Conservation (phyloP, 768 basidiomycete species). For the Mrakia blollopis region DNA sequence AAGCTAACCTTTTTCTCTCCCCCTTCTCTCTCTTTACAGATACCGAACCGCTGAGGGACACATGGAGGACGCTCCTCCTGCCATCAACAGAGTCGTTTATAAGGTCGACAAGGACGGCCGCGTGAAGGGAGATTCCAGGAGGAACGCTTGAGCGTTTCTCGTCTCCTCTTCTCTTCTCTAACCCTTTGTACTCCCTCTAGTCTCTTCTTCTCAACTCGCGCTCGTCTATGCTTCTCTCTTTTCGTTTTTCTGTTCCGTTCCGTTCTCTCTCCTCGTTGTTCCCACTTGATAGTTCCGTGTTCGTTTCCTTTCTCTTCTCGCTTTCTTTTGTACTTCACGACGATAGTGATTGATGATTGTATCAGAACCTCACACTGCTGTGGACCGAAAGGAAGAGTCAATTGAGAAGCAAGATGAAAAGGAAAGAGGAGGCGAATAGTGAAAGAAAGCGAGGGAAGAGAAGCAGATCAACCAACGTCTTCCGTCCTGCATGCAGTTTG, state of each 20-base stretch:
- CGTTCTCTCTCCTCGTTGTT: too few species aligned
- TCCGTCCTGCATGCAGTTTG: too few species aligned
- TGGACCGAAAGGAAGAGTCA: too few species aligned
- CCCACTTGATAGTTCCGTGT: too few species aligned
- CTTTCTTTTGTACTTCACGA: background rate
- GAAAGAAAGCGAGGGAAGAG: too few species aligned
- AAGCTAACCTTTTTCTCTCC: too few species aligned
- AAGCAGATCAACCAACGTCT: too few species aligned
- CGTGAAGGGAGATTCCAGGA: background rate
- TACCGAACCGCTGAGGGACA: conserved; percentile 23
- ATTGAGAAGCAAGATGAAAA: too few species aligned
- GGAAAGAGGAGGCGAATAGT: too few species aligned
- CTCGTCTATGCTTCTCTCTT: background rate
- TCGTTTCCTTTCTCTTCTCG: too few species aligned
- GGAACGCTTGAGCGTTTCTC: background rate
- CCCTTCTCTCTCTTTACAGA: background rate
- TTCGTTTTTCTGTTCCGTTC: too few species aligned
- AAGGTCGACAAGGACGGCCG: background rate
- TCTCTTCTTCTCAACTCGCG: background rate
- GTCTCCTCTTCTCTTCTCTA: background rate
- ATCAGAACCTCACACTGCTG: background rate
- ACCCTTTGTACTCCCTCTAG: background rate
- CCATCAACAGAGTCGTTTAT: background rate
- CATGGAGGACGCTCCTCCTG: conserved; percentile 28
- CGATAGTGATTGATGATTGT: background rate